Base-by-base conservation (phyloP, 148 eudicot genomes). In the Vaccinium corymbosum region DNA sequence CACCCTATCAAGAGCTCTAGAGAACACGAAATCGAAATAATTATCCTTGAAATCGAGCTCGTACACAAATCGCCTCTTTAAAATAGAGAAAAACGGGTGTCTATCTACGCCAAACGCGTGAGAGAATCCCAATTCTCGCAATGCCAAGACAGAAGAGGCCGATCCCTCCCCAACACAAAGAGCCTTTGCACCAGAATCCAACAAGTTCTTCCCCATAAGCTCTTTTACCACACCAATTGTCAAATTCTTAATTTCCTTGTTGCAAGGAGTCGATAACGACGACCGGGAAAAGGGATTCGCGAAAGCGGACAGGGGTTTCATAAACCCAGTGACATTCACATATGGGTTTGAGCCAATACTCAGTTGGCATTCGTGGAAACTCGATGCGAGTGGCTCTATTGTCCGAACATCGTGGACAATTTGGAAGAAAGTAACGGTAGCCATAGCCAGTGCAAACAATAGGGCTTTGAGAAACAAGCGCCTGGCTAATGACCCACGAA, bases 81-180 rank as follows among this genome's bases (percentile, higher is more conserved):
- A 85, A 7, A 91, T 87, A 79, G 90, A 89, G 89, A 93, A 92
- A 72, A 90, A 91, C 0, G 98, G 92, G 91, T 92, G 91, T 76
- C 82, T 92, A 27, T 83, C 84, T 17, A 91, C 88, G 53, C 89
- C 90, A 75, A 91, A 83, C 71, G 90, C 95, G 81, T 87, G 78
- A 11, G 81, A 20, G 64, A 94, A 90, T 56, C 97, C 97, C 80
- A 94, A 66, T 74, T 89, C 90, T 27, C 85, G 88, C 90, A 95
- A 83, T 9, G 87, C 86, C 16, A 64, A 19, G 3, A 85, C 91
- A 4, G 90, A 91, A 75, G 87, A 86, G 49, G 88, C 84, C 0
- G 98, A 88, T 84, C 90, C 89, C n/a, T 89, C 90, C 29, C 98
- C 98, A 72, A 95, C 90, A 87, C 92, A 95, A 61, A 95, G 90